Base-by-base conservation (phyloP, 1,284 basidiomycete species). In the Bjerkandera adusta region DNA sequence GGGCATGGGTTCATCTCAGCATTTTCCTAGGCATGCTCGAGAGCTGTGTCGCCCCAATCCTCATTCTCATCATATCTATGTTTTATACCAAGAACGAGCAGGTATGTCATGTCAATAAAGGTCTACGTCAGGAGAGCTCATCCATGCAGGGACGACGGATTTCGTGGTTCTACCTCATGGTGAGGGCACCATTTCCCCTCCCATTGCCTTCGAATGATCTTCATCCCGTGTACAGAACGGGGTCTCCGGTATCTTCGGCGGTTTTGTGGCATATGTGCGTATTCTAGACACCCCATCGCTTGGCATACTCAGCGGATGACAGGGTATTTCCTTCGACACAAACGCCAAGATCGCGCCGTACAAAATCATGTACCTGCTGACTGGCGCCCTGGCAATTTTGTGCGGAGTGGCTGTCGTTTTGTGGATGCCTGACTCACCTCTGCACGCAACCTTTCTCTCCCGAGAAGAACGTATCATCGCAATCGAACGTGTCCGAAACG, bases 81-180 rank as follows among this genome's bases (percentile, higher is more conserved):
- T 84, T 83, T 60, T 85, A 85, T 61, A 81, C 78, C 64, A 85
- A 83, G 63, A 68, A 81, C 40, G 83, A 85, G 55, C 83, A 85
- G 66, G 78, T 71, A 39, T 29, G 63, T 40, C 6, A 18, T 32
- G 4, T 4, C 35, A n/a, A 5, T 16, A 34, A 4, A 29, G 18
- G 22, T 25, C 22, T 41, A 15, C n/a, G 27, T 36, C 12, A n/a
- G 15, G 16, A 38, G 5, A 12, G 10, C 22, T 39, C 11, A 27
- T 39, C 21, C 21, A 24, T 26, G 33, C 45, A 82, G 73, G 77
- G 76, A 0, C 71, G 66, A n/a, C 69, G 83, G 16, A 79, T 85
- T 16, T 76, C 80, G 2, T 83, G 79, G 74, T 85, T 85, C 61
- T 85, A 83, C 63, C 69, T 83, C 30, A 84, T 82, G 80, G 79